These are phyloP conservation scores for Aspergillus ellipticus DNA, from an alignment of 495 filamentous ascomycete species.

Conservation along the genomic window DNA sequence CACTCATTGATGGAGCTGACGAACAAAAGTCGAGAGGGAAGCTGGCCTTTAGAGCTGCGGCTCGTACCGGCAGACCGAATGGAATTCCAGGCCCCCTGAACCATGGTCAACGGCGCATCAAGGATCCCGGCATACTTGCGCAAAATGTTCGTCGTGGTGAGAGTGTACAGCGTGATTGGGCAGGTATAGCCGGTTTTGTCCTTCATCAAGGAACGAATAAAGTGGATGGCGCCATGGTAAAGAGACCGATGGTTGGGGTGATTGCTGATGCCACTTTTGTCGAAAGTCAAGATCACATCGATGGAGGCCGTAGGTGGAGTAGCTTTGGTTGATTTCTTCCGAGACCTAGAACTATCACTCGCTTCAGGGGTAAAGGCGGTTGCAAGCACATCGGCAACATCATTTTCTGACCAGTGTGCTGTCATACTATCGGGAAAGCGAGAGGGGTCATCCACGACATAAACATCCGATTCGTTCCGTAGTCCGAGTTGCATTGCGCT, in stretches of 20 bases:
- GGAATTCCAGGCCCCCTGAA: conserved; percentile 36
- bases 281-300: conserved; percentile 86
- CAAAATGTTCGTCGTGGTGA: conserved; percentile 62
- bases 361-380: conserved; percentile 65
- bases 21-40: conserved; percentile 59
- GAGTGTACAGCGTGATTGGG: conserved; percentile 78
- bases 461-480: conserved; percentile 66
- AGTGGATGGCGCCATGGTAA: conserved; percentile 74
- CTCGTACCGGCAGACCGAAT: conserved; percentile 33
- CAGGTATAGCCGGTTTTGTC: conserved; percentile 61
- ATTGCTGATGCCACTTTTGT: conserved; percentile 68
- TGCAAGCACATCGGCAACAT: conserved; percentile 64
- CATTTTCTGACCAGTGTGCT: conserved; percentile 62
- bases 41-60: conserved; percentile 26
- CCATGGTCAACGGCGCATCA: conserved; percentile 66
- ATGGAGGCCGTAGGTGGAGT: conserved; percentile 56
- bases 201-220: conserved; percentile 59
- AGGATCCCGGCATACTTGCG: conserved; percentile 80
- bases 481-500: conserved; percentile 74
- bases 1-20: conserved; percentile 60
- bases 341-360: conserved; percentile 7
- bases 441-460: conserved; percentile 70
- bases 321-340: conserved; percentile 14
- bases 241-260: conserved; percentile 92
- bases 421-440: conserved; percentile 87